Conservation (phyloP, 148 eudicot species). For the Pouteria glomerata region DNA sequence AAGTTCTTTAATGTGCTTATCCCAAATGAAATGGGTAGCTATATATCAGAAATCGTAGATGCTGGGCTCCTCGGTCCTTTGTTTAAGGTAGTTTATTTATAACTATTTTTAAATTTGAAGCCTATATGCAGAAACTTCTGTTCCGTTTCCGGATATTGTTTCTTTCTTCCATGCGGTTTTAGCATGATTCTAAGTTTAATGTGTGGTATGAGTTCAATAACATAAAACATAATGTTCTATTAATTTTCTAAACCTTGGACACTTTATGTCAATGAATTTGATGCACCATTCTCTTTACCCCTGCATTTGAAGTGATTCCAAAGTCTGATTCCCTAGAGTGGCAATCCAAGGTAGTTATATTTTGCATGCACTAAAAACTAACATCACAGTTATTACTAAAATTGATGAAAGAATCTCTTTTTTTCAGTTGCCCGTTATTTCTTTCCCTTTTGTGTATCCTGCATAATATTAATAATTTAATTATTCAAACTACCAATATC, state of each 20-base stretch:
- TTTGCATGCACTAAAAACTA: no score
- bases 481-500: no score
- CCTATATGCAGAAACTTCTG: neutral
- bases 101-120: neutral
- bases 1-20: conserved; percentile 30
- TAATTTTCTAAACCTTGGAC: neutral
- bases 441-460: no score
- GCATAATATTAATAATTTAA: no score
- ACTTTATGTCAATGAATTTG: neutral
- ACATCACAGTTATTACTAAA: no score
- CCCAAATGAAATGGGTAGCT: conserved; percentile 31
- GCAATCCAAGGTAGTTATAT: no score
- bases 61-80: conserved; percentile 55
- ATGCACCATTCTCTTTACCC: neutral
- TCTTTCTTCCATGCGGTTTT: neutral
- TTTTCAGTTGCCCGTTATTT: no score
- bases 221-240: neutral
- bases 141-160: neutral
- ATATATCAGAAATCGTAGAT: conserved; percentile 40
- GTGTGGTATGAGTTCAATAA: neutral
- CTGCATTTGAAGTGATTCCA: neutral
- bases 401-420: no score
- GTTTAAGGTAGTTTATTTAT: conserved; percentile 39
- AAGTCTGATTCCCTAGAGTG: no score
- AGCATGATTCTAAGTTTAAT: neutral